Base-by-base conservation (phyloP, 306 rosid species). In the Pterocarpus macrocarpus region DNA sequence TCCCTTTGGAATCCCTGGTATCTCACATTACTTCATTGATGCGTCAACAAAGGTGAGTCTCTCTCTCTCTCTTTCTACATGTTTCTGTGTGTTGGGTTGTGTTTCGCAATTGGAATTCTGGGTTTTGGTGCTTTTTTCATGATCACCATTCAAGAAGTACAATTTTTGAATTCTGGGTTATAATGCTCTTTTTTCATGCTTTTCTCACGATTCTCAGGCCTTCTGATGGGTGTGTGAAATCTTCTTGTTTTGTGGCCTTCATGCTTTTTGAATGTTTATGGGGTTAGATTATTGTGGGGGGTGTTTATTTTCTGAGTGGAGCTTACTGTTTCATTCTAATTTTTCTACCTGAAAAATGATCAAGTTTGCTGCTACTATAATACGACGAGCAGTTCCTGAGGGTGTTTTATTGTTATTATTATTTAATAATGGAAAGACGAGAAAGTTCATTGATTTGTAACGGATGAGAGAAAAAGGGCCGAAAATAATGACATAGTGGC, bases 1-100 rank as follows among this genome's bases (percentile, higher is more conserved):
- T 52, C 86, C 89, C 30, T 82, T 84, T 36, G 81, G 75, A n/a
- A 82, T 88, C 65, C 78, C 80, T 14, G n/a, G 71, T 32, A 58
- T 73, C 71, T 80, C 87, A 8, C 44, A 39, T 71, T 58, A 84
- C 76, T 58, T 74, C 69, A 32, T 10, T 52, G 71, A 73, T 76
- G 9, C 8, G 4, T 87, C 88, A 4, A 2, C 75, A 15, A 34
- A 66, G 74, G 87, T 78, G 1, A 53, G 61, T 73, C 9, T 71
- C 59, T 64, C 43, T 69, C 71, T 41, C 9, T 16, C 38, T 58
- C 2, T 58, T 5, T 30, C 0, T 67, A 0, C 32, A 0, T 70
- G 2, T 66, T 33, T 69, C 13, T 16, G 32, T 22, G 70, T 16
- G 13, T 64, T 7, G 2, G 28, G 38, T 39, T 77, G 41, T 64